Evolutionary conservation across 192 early-diverging fungal genomes (phyloP).

Genomic region (Entomortierella lignicola): DNA sequence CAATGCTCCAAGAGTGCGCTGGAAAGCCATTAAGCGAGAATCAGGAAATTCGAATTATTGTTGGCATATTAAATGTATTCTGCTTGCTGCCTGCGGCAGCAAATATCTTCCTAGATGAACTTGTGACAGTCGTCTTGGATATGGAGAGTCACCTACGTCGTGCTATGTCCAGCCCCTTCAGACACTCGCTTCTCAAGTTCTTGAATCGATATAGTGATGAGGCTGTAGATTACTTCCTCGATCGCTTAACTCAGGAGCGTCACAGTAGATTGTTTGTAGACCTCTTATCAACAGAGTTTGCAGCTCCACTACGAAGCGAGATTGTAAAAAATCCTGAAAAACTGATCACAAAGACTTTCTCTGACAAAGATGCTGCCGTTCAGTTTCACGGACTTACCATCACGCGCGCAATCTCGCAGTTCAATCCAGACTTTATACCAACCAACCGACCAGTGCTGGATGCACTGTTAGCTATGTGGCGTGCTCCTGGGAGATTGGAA

Average conservation of each 20-base stretch:
- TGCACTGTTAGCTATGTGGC: constrained; percentile 62
- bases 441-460: constrained; percentile 61
- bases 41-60: constrained; percentile 94
- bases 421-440: constrained; percentile 65
- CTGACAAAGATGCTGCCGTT: constrained; percentile 45
- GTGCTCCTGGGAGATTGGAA: constrained; percentile 57
- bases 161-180: constrained; percentile 92
- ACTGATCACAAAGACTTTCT: constrained; percentile 63
- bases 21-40: constrained; percentile 89
- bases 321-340: constrained; percentile 67
- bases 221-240: constrained; percentile 85
- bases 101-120: constrained; percentile 90
- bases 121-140: constrained; percentile 88
- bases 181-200: constrained; percentile 89
- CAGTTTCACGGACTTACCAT: constrained; percentile 72
- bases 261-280: constrained; percentile 75
- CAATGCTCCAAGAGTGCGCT: constrained; percentile 82
- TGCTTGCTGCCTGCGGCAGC: constrained; percentile 92
- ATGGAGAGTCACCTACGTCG: constrained; percentile 88
- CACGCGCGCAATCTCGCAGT: constrained; percentile 64
- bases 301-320: constrained; percentile 71
- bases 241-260: constrained; percentile 69
- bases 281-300: constrained; percentile 64
- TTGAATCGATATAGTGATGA: constrained; percentile 91
- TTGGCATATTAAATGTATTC: constrained; percentile 94